These are phyloP conservation scores for Phytophthora uliginosa DNA, from an alignment of 352 stramenopile species.

Conservation along the genomic window DNA sequence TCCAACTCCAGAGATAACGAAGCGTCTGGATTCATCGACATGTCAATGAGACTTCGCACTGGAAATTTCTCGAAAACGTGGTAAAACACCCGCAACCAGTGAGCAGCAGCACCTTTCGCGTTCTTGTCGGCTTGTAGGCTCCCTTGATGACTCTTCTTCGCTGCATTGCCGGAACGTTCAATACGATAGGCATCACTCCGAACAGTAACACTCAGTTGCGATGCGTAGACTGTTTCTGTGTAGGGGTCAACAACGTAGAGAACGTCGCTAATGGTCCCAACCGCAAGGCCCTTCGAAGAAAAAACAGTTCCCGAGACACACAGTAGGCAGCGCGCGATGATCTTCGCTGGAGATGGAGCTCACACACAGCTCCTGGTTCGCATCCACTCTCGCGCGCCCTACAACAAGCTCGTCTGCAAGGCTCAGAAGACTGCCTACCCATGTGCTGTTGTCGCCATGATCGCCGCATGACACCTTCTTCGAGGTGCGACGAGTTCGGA, in stretches of 20 bases:
- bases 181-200: slow-evolving; percentile 69
- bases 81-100: slow-evolving; percentile 51
- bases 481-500: slow-evolving; percentile 30
- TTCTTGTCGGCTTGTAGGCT: slow-evolving; percentile 7
- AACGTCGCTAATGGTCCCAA: slow-evolving; percentile 27
- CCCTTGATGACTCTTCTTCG: neutral
- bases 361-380: slow-evolving; percentile 5
- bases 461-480: slow-evolving; percentile 13
- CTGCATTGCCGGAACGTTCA: slow-evolving; percentile 31
- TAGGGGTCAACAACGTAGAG: slow-evolving; percentile 43
- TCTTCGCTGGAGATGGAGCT: slow-evolving; percentile 45
- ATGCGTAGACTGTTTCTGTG: slow-evolving; percentile 7
- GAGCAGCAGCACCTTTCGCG: neutral
- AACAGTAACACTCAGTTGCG: slow-evolving; percentile 44
- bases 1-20: slow-evolving; percentile 22
- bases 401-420: slow-evolving; percentile 37
- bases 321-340: slow-evolving; percentile 36
- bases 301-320: neutral
- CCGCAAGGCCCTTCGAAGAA: slow-evolving; percentile 9
- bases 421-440: slow-evolving; percentile 25
- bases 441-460: slow-evolving; percentile 3
- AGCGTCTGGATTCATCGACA: slow-evolving; percentile 16
- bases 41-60: slow-evolving; percentile 36
- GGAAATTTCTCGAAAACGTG: slow-evolving; percentile 78
- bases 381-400: slow-evolving; percentile 4